Base-by-base conservation (phyloP, 495 filamentous ascomycete species). In the Diplogelasinospora grovesii region DNA sequence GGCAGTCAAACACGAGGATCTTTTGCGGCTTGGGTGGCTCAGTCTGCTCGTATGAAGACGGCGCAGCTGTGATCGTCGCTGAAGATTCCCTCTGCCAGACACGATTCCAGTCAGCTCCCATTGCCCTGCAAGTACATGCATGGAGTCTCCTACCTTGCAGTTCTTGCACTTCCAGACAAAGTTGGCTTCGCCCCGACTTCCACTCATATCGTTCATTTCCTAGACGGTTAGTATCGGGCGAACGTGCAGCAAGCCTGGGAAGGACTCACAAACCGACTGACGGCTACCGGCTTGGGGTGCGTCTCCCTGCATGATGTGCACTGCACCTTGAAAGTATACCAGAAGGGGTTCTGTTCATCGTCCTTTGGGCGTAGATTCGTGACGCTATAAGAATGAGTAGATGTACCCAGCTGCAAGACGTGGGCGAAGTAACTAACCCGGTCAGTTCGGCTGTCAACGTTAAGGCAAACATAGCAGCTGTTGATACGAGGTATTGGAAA, bases 151-250 rank as follows among this genome's bases (percentile, higher is more conserved):
- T 50, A 86, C 86, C 70, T 78, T 81, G 76, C 87, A 98, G 49
- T 86, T 82, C 60, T 87, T 94, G 73, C 92, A 98, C 57, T 79
- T 85, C 90, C 90, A 97, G 32, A 98, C 92, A 59, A 98, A 95
- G 64, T 95, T 95, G 7, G 92, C 93, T 63, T 97, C 89, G 31
- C 92, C 92, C 33, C 85, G 77, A 62, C 87, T 93, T 11, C 87
- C 88, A 40, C 85, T 87, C 53, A 93, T 79, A 39, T 95, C 90
- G 52, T 89, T 82, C 36, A 61, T 70, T 54, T 94, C 89, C 89
- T 97, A 8, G 11, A n/a, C 22, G 6, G n/a, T 8, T 29, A 8
- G 5, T 14, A 7, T 18, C 27, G 14, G 16, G 36, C 23, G 24
- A 23, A 30, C 13, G 45, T 7, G n/a, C 15, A 15, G 5, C 13